Conservation (phyloP, 164 flowering plant species). For the Tetrastigma voinierianum region DNA sequence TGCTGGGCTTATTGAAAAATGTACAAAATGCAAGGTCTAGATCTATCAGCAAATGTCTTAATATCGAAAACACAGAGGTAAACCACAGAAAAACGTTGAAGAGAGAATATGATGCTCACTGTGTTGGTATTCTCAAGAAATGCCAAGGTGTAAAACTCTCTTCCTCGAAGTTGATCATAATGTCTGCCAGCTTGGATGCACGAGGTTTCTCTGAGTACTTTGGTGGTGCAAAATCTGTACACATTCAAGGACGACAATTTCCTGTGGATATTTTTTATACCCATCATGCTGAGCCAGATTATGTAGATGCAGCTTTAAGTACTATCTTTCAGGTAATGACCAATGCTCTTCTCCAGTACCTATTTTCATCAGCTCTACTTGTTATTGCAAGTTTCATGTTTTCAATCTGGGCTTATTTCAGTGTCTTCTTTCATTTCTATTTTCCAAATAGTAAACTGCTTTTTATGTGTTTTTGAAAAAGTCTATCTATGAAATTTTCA, state of each 20-base stretch:
- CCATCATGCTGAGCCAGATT: conserved; percentile 61
- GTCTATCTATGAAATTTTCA: neutral
- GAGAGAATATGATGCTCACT: conserved; percentile 26
- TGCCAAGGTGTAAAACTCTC: conserved; percentile 39
- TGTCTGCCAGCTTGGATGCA: conserved; percentile 99
- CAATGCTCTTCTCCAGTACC: neutral
- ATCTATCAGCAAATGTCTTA: conserved; percentile 15
- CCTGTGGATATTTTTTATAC: conserved; percentile 88
- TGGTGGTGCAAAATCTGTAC: conserved; percentile 90
- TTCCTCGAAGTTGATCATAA: conserved; percentile 79
- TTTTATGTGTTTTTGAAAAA: neutral
- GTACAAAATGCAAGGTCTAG: conserved; percentile 65
- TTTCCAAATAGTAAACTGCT: neutral
- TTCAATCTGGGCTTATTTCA: neutral
- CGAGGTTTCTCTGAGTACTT: conserved; percentile 80
- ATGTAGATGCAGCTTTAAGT: conserved; percentile 69
- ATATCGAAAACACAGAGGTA: conserved; percentile 19
- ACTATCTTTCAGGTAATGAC: conserved; percentile 79
- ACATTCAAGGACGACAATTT: conserved; percentile 79
- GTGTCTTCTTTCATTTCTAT: neutral
- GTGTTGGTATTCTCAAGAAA: conserved; percentile 27
- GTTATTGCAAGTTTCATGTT: neutral
- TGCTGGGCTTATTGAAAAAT: conserved; percentile 78
- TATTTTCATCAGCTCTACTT: neutral
- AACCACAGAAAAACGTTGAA: conserved; percentile 23